Conservation (phyloP, 140 eudicot species). For the Erigeron philadelphicus region DNA sequence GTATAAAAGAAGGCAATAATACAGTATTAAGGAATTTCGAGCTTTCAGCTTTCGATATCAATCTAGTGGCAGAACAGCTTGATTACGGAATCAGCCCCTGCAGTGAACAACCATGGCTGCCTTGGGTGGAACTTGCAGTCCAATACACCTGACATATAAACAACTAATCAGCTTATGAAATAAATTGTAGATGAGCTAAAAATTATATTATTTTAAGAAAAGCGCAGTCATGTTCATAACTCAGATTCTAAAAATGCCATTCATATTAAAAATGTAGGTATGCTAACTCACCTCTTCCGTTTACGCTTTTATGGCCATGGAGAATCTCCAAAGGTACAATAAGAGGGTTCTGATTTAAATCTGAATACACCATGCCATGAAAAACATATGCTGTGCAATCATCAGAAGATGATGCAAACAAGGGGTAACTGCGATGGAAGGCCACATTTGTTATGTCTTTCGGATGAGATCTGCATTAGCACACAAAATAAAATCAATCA, state of each 20-base stretch:
- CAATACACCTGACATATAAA: conserved; percentile 51
- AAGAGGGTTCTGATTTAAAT: conserved; percentile 82
- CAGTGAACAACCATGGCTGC: conserved; percentile 93
- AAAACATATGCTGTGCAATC: conserved; percentile 83
- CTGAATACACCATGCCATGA: conserved; percentile 96
- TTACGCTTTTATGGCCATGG: conserved; percentile 58
- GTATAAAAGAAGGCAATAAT: neutral
- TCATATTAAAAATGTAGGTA: neutral
- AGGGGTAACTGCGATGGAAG: conserved; percentile 82
- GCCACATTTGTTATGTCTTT: conserved; percentile 79
- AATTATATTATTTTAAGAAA: neutral
- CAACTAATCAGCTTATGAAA: conserved; percentile 10
- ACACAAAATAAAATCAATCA: neutral
- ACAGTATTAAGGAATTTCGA: neutral
- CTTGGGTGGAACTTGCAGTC: conserved; percentile 90
- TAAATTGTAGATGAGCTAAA: neutral
- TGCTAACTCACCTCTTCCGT: conserved; percentile 66
- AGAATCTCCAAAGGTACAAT: conserved; percentile 86
- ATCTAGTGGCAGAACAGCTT: conserved; percentile 64
- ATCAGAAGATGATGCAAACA: conserved; percentile 87
- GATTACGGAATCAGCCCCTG: conserved; percentile 78
- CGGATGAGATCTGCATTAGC: conserved; percentile 52
- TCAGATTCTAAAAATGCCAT: neutral
- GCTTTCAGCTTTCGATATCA: neutral
- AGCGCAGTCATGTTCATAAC: no score